phyloP scores from a whole-genome alignment of 2,329 filamentous ascomycete species.

The Fusarium setosum region DNA sequence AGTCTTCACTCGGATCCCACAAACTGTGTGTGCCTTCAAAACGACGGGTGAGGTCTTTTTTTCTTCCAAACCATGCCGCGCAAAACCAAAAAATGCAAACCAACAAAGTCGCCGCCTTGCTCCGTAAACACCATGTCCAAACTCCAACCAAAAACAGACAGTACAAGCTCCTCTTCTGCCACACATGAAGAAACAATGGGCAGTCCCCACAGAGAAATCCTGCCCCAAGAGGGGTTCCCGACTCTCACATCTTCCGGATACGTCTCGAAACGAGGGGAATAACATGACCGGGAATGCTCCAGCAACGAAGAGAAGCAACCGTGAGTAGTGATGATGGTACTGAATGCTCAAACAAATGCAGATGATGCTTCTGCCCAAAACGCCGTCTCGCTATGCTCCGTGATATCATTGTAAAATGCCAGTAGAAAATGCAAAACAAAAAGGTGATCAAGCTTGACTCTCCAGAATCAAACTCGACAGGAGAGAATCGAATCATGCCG shows the following conservation, averaged over 20 bases:
- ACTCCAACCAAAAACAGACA: conserved; percentile 18
- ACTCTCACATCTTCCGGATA: conserved; percentile 18
- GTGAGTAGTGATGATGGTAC: conserved; percentile 27
- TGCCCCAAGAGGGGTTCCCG: conserved; percentile 23
- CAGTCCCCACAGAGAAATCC: conserved; percentile 16
- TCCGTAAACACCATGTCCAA: conserved; percentile 34
- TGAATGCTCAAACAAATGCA: conserved; percentile 40
- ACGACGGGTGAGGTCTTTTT: conserved; percentile 32
- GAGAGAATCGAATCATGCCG: conserved; percentile 37
- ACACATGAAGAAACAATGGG: conserved; percentile 6
- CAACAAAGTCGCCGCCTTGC: conserved; percentile 10
- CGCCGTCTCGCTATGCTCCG: conserved; percentile 56
- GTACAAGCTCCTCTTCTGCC: conserved; percentile 8
- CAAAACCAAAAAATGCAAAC: conserved; percentile 26
- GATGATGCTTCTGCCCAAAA: conserved; percentile 43
- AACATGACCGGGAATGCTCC: conserved; percentile 23
- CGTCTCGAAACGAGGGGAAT: conserved; percentile 20
- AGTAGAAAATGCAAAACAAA: conserved; percentile 36
- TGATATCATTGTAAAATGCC: conserved; percentile 41
- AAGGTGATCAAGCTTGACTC: conserved; percentile 26
- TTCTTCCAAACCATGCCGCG: conserved; percentile 36
- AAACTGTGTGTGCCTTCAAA: conserved; percentile 16
- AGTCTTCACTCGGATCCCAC: conserved; percentile 12
- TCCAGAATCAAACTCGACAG: conserved; percentile 28
- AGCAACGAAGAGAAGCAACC: conserved; percentile 21